Percentiles rank a stretch among this genome's conserved stretches.
phyloP scores from a whole-genome alignment of 2,329 filamentous ascomycete species.

The Alternaria postmessia region DNA sequence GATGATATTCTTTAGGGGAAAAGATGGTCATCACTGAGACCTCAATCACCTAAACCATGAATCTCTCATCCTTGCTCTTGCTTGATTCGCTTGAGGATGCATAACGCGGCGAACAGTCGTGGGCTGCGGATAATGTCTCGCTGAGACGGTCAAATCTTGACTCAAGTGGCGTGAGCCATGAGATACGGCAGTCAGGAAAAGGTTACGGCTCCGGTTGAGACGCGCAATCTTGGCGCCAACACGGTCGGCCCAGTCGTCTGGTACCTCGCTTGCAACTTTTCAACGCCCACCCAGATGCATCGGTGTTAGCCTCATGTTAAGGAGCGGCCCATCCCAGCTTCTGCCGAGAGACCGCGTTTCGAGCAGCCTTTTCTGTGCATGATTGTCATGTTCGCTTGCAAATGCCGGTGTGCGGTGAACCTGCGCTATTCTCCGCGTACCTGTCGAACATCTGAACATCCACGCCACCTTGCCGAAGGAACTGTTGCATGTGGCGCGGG shows the following conservation, averaged over 20 bases:
- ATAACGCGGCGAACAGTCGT: background rate
- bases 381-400: background rate
- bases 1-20: background rate
- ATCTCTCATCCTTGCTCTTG: background rate
- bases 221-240: background rate
- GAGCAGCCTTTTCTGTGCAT: background rate
- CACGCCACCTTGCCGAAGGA: background rate
- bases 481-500: background rate
- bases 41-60: background rate
- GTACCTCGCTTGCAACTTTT: conserved; percentile 4
- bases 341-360: background rate
- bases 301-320: background rate
- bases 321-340: background rate
- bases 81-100: background rate
- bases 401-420: background rate
- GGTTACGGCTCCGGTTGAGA: background rate
- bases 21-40: background rate
- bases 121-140: background rate
- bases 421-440: background rate
- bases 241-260: background rate
- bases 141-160: background rate
- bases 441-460: background rate
- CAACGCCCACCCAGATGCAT: background rate
- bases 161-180: background rate
- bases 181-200: background rate